Base-by-base conservation (phyloP, 805 yeast genomes). In the Zygosaccharomyces siamensis region DNA sequence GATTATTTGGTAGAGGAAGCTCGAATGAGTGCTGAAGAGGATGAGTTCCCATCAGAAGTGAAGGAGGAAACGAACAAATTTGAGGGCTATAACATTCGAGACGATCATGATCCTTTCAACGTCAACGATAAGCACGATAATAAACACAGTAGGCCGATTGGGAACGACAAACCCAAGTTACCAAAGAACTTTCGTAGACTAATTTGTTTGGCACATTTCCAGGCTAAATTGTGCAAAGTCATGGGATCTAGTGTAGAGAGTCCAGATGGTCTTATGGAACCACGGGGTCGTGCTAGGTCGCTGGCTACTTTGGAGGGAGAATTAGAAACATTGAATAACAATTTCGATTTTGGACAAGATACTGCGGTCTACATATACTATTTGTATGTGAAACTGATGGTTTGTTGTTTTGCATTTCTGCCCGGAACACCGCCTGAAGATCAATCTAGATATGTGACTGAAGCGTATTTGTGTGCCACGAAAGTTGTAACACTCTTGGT, bases 341-440 rank as follows among this genome's bases (percentile, higher is more conserved):
- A 80, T 51, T 69, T 89, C 32, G 78, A 79, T 40, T 79, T 87
- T 49, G 84, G 81, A 50, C 76, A 74, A 31, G 85, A 82, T 50
- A 73, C 81, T 1, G 74, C 83, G 0, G 82, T 88, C 5, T 95
- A 89, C 56, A 83, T 86, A 38, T 86, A 86, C 61, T 86, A 79
- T 59, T 73, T 87, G 4, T 89, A 90, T 64, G 83, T 88, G 41
- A 81, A 84, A 58, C 73, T 88, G 53, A 84, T 86, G 79, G 77
- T 90, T 39, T 87, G 96, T 63, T 81, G 90, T 49, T 90, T 87
- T 74, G 92, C 96, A 3, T 90, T 90, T 57, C 71, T 89, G 51
- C 92, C 96, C n/a, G 90, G 88, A 20, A 85, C 95, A 0, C 89
- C 96, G 7, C 77, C 82, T 46, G 93, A 84, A 56, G 95, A 87